A percentile compares a stretch with the other conserved stretches of the same genome.
These are phyloP conservation scores for Apiospora rasikravindrae DNA, from an alignment of 2,329 filamentous ascomycete genomes.

Conservation along the genomic window DNA sequence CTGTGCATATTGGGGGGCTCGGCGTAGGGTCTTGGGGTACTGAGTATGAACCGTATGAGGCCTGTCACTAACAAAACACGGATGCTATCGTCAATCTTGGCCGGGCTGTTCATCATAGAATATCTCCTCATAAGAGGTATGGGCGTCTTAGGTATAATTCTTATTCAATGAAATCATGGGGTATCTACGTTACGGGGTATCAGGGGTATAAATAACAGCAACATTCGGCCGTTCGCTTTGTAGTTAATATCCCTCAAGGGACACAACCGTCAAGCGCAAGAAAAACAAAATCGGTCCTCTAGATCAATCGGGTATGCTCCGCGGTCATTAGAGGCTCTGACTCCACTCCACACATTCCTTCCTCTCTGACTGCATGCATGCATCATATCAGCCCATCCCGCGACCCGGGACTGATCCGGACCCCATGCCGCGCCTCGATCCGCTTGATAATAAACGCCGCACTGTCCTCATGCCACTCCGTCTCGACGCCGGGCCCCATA, in stretches of 20 bases:
- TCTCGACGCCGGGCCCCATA: conserved; percentile 7
- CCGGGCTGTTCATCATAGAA: neutral
- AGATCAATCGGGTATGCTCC: neutral
- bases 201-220: too few relatives aligned
- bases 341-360: too few relatives aligned
- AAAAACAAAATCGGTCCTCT: neutral
- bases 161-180: neutral
- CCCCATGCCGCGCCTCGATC: conserved; percentile 3
- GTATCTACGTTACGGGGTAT: too few relatives aligned
- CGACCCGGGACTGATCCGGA: neutral
- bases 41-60: too few relatives aligned
- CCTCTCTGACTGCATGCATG: too few relatives aligned
- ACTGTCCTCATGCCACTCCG: conserved; percentile 1
- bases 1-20: too few relatives aligned
- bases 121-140: too few relatives aligned
- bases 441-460: conserved; percentile 9
- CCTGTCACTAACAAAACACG: too few relatives aligned
- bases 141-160: too few relatives aligned
- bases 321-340: neutral
- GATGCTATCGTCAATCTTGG: too few relatives aligned
- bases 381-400: conserved; percentile 14
- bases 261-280: neutral
- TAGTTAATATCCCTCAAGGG: neutral
- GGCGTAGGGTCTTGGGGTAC: too few relatives aligned
- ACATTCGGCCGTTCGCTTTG: too few relatives aligned